Evolutionary conservation across 1,284 basidiomycete genomes (phyloP).

Genomic region (Gymnopus androsaceus): DNA sequence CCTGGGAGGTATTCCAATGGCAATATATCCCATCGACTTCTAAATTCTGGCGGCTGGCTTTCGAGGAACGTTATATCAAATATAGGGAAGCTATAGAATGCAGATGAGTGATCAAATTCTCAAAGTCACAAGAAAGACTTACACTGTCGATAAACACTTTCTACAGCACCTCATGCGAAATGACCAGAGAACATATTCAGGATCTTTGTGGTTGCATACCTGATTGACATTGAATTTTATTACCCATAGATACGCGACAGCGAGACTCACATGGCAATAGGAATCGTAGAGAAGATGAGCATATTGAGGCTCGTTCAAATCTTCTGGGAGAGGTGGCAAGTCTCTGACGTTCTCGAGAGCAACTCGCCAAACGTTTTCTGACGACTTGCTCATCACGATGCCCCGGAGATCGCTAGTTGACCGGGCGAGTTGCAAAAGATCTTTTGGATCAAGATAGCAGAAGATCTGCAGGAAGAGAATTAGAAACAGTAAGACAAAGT

Average conservation of each 20-base stretch:
- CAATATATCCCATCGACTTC: not conserved
- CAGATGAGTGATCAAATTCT: not conserved
- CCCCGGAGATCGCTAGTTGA: slow-evolving; percentile 29
- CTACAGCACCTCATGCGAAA: slow-evolving; percentile 7
- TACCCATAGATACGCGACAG: too few relatives aligned
- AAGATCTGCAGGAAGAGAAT: slow-evolving; percentile 22
- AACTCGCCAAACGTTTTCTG: slow-evolving; percentile 25
- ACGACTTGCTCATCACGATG: slow-evolving; percentile 26
- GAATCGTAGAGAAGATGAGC: slow-evolving; percentile 9
- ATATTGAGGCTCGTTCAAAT: slow-evolving; percentile 14
- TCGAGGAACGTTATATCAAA: not conserved
- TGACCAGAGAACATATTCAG: not conserved
- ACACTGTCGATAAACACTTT: not conserved
- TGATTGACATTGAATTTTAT: not conserved
- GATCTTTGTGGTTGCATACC: not conserved
- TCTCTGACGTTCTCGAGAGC: slow-evolving; percentile 1
- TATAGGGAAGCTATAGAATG: not conserved
- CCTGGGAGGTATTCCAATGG: not conserved
- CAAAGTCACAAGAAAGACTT: not conserved
- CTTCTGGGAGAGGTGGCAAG: slow-evolving; percentile 9
- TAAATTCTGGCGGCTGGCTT: not conserved
- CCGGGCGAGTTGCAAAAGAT: slow-evolving; percentile 29
- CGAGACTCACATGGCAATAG: slow-evolving; percentile 11
- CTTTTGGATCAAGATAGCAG: slow-evolving; percentile 25
- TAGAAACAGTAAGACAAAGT: too few relatives aligned